These are phyloP conservation scores for Aspergillus felis DNA, from an alignment of 2,329 filamentous ascomycete genomes.

Conservation along the genomic window DNA sequence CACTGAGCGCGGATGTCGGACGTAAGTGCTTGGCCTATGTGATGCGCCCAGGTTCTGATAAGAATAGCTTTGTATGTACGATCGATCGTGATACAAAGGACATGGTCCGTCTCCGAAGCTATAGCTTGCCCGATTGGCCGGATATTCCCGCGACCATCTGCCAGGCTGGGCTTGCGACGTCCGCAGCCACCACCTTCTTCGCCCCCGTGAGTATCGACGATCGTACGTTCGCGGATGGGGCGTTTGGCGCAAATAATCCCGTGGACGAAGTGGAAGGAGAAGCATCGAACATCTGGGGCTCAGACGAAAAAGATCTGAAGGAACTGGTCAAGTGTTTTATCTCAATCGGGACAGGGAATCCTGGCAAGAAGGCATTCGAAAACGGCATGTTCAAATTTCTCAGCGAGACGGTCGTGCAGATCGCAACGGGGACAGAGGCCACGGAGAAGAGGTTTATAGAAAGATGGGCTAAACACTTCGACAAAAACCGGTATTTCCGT, in stretches of 20 bases:
- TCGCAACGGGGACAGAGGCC: not conserved
- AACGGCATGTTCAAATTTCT: not conserved
- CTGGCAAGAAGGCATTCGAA: not conserved
- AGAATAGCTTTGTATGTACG: not conserved
- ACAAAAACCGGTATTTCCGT: not conserved
- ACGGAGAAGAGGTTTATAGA: not conserved
- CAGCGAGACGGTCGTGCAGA: not conserved
- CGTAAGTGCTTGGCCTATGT: not conserved
- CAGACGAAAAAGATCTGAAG: not conserved
- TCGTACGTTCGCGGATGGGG: constrained; percentile 41
- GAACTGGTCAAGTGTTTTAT: not conserved
- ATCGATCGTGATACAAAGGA: not conserved
- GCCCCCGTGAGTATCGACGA: constrained; percentile 34
- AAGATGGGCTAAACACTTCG: not conserved
- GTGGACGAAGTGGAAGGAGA: constrained; percentile 11
- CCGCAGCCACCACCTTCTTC: constrained; percentile 41
- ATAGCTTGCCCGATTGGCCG: not conserved
- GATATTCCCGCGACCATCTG: constrained; percentile 27
- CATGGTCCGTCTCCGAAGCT: not conserved
- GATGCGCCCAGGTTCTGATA: not conserved
- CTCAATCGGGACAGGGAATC: not conserved
- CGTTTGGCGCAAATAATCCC: constrained; percentile 44
- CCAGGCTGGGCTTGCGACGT: constrained; percentile 43
- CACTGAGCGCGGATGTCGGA: not conserved
- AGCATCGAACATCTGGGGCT: not conserved